Conservation (phyloP, 176 grass and related monocot species). For the Bothriochloa decipiens region DNA sequence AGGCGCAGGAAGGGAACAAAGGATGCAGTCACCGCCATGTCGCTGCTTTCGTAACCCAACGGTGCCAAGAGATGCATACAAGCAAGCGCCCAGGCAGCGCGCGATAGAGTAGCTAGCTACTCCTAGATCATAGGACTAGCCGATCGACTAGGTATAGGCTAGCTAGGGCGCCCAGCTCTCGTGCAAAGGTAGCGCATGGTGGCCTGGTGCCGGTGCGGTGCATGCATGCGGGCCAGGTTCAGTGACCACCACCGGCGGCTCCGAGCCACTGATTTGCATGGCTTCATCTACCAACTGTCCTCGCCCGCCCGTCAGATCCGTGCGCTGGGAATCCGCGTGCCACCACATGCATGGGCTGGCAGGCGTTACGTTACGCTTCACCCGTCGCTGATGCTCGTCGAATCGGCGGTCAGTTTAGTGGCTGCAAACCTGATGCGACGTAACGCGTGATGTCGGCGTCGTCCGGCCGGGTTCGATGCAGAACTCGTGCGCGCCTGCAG, state of each 20-base stretch:
- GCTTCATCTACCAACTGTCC: not conserved
- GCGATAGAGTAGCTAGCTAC: not conserved
- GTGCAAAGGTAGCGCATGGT: not conserved
- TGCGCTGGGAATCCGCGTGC: constrained; percentile 24
- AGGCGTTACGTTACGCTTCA: not conserved
- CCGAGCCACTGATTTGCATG: no score
- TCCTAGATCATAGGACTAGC: not conserved
- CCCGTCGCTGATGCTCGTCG: not conserved
- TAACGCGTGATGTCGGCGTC: not conserved
- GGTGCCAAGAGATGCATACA: not conserved
- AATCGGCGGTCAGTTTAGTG: not conserved
- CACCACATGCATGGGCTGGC: not conserved
- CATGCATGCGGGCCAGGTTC: not conserved
- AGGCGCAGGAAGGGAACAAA: constrained; percentile 40
- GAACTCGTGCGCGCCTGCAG: not conserved
- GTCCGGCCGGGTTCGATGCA: not conserved
- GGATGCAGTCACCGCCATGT: constrained; percentile 43
- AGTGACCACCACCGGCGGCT: constrained; percentile 7
- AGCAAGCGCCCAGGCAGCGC: not conserved
- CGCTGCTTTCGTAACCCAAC: constrained; percentile 36
- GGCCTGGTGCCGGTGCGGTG: not conserved
- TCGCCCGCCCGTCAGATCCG: not conserved
- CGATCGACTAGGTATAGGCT: not conserved
- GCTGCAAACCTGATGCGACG: not conserved
- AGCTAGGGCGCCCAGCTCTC: not conserved